A percentile compares a stretch with the other conserved stretches of the same genome.
Conservation (phyloP, 1,284 basidiomycete species). For the Trametes sp. region DNA sequence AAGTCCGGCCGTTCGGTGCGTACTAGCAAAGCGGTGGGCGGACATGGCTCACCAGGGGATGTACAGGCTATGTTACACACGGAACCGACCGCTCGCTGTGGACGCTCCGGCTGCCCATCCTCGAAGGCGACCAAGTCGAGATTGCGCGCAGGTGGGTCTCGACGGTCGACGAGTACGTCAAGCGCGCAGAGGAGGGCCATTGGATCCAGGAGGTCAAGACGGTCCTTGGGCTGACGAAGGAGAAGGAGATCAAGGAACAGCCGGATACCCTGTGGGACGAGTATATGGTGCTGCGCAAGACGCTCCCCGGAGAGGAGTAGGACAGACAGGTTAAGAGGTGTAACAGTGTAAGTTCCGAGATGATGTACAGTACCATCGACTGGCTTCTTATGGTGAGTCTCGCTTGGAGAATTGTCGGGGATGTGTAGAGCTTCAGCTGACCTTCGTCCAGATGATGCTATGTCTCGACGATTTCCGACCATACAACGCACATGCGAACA, state of each 20-base stretch:
- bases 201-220: slow-evolving; percentile 46
- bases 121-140: slow-evolving; percentile 51
- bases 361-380: background rate
- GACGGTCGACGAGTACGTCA: slow-evolving; percentile 51
- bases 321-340: too few relatives aligned
- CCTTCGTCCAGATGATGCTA: background rate
- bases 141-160: slow-evolving; percentile 61
- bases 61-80: slow-evolving; percentile 72
- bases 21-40: background rate
- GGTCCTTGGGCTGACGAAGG: slow-evolving; percentile 57
- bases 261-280: slow-evolving; percentile 59
- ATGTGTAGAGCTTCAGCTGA: background rate
- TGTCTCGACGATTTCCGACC: background rate
- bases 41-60: slow-evolving; percentile 30
- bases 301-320: slow-evolving; percentile 28
- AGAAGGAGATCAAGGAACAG: slow-evolving; percentile 61
- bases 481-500: background rate
- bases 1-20: slow-evolving; percentile 60
- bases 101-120: slow-evolving; percentile 51
- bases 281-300: slow-evolving; percentile 42
- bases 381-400: background rate
- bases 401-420: background rate
- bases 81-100: slow-evolving; percentile 64
- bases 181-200: slow-evolving; percentile 45
- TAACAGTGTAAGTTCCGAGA: background rate